Evolutionary conservation across 306 rosid species (phyloP).

Genomic region (Prunus davidiana): DNA sequence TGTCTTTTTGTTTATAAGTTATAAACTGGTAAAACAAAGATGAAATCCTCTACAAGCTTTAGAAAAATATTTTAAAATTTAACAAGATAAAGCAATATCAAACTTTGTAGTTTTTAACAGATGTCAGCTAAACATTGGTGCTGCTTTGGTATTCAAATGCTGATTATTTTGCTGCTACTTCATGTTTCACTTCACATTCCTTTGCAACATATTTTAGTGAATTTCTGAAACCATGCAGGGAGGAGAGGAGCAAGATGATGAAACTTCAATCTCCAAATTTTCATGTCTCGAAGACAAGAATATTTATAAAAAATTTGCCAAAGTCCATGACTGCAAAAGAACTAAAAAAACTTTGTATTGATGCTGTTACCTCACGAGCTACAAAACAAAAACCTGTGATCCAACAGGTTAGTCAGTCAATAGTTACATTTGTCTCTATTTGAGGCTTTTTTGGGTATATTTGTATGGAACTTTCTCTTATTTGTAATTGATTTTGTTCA

Average conservation of each 20-base stretch:
- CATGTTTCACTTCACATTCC: neutral
- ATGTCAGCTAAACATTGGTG: neutral
- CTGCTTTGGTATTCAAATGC: neutral
- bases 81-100: neutral
- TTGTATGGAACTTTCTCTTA: neutral
- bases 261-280: slow-evolving; percentile 97
- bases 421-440: slow-evolving; percentile 15
- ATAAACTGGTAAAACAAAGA: neutral
- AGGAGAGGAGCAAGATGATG: slow-evolving; percentile 63
- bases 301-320: slow-evolving; percentile 74
- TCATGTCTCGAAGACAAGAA: slow-evolving; percentile 85
- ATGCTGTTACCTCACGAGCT: slow-evolving; percentile 86
- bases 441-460: neutral
- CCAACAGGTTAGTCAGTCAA: slow-evolving; percentile 59
- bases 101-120: neutral
- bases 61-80: neutral
- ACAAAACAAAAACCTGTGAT: slow-evolving; percentile 82
- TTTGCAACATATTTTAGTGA: slow-evolving; percentile 2
- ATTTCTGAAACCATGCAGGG: slow-evolving; percentile 35
- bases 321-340: slow-evolving; percentile 78
- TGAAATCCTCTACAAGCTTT: neutral
- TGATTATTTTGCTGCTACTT: neutral
- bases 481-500: neutral
- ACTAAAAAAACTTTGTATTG: slow-evolving; percentile 78
- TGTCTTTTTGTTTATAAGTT: neutral